Evolutionary conservation across 768 basidiomycete genomes (phyloP), one percentile per base, ranked within the genome.

Genomic region (Harrya chromipes): DNA sequence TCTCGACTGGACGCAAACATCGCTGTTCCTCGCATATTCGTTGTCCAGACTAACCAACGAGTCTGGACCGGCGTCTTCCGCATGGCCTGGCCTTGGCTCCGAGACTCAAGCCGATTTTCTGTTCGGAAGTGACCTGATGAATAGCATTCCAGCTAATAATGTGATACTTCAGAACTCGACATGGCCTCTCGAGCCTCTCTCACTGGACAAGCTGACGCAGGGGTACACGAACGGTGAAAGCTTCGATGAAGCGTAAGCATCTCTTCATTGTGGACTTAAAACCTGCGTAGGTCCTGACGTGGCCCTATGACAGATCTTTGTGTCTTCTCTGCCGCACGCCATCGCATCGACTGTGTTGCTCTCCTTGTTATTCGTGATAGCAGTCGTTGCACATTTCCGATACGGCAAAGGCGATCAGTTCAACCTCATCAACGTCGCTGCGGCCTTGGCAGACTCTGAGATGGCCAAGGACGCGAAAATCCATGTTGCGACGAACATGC

Each of bases 1-100:
- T 29, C 43, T 57, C 14, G 56, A 57, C 21, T 55, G 56, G 56
- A 49, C 56, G 6, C 56, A 57, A 34, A 55, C 54, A 12, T 55
- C 53, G 13, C 16, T 57, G 44, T 40, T 57, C 14, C 13, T 35
- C 2, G 20, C 46, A 4, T 55, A 46, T 36, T 52, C 54, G n/a
- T 17, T 57, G 16, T 55, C 53, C 3, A 17, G 17, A 17, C 33
- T 57, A 9, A 29, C 53, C 11, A 38, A n/a, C n/a, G n/a, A n/a
- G n/a, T n/a, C n/a, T n/a, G n/a, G n/a, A n/a, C n/a, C n/a, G n/a
- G n/a, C n/a, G n/a, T n/a, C n/a, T n/a, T n/a, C n/a, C n/a, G n/a
- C n/a, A n/a, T n/a, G n/a, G 43, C 2, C 1, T 10, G 56, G 56
- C 17, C 49, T 57, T 12, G 56, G 56, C 6, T 55, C 56, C 4